Conservation (phyloP, 768 basidiomycete genomes). For the Daedaleopsis sinensis region DNA sequence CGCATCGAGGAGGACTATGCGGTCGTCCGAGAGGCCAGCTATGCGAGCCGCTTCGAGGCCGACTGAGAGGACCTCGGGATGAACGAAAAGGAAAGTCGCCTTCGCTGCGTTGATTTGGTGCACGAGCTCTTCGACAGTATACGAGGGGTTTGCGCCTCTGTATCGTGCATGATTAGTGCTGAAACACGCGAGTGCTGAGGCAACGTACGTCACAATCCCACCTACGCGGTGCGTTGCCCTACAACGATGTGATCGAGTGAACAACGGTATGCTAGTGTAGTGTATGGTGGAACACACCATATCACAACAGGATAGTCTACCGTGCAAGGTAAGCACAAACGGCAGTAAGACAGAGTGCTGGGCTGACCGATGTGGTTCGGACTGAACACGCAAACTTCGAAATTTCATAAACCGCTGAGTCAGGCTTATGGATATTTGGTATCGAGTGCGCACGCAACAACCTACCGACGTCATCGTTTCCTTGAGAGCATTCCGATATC, state of each 20-base stretch:
- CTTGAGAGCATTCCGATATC: conserved; percentile 31
- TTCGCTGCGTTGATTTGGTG: conserved; percentile 32
- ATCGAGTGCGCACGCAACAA: background rate
- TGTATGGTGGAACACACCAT: conserved; percentile 20
- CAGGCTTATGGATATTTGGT: background rate
- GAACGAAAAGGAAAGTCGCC: conserved; percentile 28
- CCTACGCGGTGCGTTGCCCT: conserved; percentile 58
- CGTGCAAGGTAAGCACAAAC: background rate
- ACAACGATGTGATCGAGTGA: background rate
- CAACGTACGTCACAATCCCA: conserved; percentile 57
- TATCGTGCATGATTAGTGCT: background rate
- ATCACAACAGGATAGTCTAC: conserved; percentile 29
- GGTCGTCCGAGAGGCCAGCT: conserved; percentile 25
- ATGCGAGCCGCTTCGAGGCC: conserved; percentile 27
- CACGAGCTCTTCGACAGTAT: conserved; percentile 33
- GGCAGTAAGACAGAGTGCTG: background rate
- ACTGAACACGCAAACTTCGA: conserved; percentile 65
- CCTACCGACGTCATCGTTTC: conserved; percentile 55
- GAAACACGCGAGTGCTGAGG: background rate
- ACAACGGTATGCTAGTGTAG: background rate
- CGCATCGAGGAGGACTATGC: conserved; percentile 27
- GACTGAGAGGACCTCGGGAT: conserved; percentile 25
- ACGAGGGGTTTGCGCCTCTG: conserved; percentile 35
- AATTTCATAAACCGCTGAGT: too few species aligned
- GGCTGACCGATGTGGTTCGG: conserved; percentile 59